These are phyloP conservation scores for Camellia sinensis DNA, from an alignment of 148 eudicot genomes.

Conservation along the genomic window DNA sequence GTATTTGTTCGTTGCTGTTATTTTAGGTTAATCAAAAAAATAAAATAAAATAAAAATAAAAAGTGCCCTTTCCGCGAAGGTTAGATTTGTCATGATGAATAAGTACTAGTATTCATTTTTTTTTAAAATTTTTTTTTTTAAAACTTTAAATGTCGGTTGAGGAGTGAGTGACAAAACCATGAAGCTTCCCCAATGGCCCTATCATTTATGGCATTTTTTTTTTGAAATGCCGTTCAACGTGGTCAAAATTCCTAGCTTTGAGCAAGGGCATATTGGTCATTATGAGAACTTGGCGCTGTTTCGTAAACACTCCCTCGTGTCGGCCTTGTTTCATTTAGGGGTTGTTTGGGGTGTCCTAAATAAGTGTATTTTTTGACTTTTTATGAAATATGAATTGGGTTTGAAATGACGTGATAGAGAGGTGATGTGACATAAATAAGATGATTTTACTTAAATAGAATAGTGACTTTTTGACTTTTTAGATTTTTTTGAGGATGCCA, in stretches of 20 bases:
- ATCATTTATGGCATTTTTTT: not conserved
- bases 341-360: not conserved
- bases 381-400: too few species aligned
- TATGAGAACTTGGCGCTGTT: not conserved
- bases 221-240: not conserved
- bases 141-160: not conserved
- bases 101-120: not conserved
- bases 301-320: not conserved
- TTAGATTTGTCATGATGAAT: slow-evolving; percentile 23
- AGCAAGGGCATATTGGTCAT: slow-evolving; percentile 5
- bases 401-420: too few species aligned
- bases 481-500: too few species aligned
- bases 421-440: too few species aligned
- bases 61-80: not conserved
- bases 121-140: too few species aligned
- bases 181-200: not conserved
- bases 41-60: too few species aligned
- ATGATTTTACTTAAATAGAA: too few species aligned
- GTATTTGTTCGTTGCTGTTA: not conserved
- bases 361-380: not conserved
- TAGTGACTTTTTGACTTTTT: too few species aligned
- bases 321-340: not conserved
- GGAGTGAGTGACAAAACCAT: not conserved
- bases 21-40: too few species aligned
- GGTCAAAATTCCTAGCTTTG: not conserved